Base-by-base conservation (phyloP, 2,329 filamentous ascomycete species). In the Calonectria henricotiae region DNA sequence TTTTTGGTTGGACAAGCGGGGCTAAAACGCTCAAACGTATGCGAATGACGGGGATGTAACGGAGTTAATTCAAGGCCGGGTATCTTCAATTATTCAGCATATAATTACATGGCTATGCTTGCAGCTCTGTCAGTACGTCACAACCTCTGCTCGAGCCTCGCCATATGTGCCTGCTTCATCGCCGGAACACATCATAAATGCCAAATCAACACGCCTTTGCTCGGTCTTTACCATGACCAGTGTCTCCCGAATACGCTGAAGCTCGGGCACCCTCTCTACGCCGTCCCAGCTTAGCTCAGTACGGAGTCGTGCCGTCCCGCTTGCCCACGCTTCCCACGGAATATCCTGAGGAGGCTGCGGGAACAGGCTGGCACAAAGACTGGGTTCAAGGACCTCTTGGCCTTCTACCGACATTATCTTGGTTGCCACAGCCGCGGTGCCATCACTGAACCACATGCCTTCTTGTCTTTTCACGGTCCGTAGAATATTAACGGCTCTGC, bases 361-460 rank as follows among this genome's bases (percentile, higher is more conserved):
- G 2, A 61, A 43, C 0, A 66, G 64, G 5, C 27, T n/a, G 8
- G 20, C 30, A 6, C 32, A 55, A 9, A 75, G 49, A 23, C 72
- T 73, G n/a, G 73, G 69, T 11, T 60, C 54, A 70, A 75, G 46
- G 46, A 78, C 3, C n/a, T 30, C 25, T 13, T 77, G 74, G 1
- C 74, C 76, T 43, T 77, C 76, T 4, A 75, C 46, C 7, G 67
- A 46, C 76, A 78, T 78, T 25, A 75, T 76, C 6, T 61, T 69
- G 6, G 70, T 54, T 0, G 60, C 62, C 1, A 80, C 80, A 4
- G 69, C 73, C 8, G 78, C 77, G 2, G 77, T 73, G 1, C 74
- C 77, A n/a, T 74, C 73, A 54, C 80, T 81, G 65, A 75, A 74
- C 80, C 80, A 82, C 68, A 78, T 73, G 2, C 80, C 80, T 37